Evolutionary conservation across 2,329 filamentous ascomycete species (phyloP).

Genomic region (Ambrosiella beaveri): DNA sequence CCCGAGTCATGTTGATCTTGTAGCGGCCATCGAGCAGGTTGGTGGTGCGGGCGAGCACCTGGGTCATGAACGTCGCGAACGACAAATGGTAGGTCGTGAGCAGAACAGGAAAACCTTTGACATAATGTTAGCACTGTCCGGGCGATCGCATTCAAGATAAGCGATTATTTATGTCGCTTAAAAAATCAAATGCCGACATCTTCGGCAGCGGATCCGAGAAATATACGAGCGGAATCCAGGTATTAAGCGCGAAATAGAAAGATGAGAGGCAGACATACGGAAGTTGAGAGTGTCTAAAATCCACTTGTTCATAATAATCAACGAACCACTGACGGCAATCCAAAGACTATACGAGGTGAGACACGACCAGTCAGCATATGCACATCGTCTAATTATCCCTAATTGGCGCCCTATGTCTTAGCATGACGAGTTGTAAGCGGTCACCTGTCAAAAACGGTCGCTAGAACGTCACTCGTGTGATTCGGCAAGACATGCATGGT

Average conservation of each 20-base stretch:
- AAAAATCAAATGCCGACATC: background rate
- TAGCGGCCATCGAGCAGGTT: constrained; percentile 83
- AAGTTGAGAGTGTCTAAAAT: constrained; percentile 76
- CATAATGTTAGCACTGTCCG: background rate
- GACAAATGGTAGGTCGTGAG: constrained; percentile 91
- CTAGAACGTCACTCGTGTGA: too few species aligned
- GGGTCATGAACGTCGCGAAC: constrained; percentile 88
- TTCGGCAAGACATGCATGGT: background rate
- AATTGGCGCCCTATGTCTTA: background rate
- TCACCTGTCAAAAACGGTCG: too few species aligned
- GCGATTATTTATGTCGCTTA: too few species aligned
- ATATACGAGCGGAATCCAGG: background rate
- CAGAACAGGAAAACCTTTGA: constrained; percentile 52
- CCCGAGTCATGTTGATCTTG: constrained; percentile 91
- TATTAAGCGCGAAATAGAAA: background rate
- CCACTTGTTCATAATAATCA: constrained; percentile 99
- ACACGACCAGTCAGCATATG: constrained; percentile 3
- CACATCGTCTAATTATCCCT: background rate
- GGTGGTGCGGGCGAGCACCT: constrained; percentile 79
- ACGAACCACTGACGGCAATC: constrained; percentile 82
- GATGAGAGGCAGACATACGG: constrained; percentile 23
- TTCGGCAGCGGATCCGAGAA: background rate
- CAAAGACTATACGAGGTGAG: constrained; percentile 28
- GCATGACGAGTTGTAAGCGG: background rate
- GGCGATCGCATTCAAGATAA: too few species aligned